Conservation (phyloP, 1,284 basidiomycete species). For the Sporisorium reilianum region DNA sequence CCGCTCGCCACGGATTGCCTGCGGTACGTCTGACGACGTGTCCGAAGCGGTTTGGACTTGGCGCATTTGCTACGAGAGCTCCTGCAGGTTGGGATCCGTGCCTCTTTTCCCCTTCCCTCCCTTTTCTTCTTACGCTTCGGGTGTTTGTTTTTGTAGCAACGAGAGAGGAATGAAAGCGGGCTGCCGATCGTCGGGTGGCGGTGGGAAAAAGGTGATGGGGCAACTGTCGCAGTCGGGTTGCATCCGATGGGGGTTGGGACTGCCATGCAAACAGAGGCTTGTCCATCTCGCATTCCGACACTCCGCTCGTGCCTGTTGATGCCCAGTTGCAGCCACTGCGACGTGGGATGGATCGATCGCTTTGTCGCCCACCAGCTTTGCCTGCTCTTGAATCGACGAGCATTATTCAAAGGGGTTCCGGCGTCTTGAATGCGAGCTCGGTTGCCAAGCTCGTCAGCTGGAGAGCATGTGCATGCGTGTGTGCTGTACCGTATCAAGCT, state of each 20-base stretch:
- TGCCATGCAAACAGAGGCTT: background rate
- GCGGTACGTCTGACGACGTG: slow-evolving; percentile 15
- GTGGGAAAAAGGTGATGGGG: background rate
- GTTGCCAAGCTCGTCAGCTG: background rate
- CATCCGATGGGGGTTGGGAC: slow-evolving; percentile 19
- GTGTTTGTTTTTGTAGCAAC: background rate
- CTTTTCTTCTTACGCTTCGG: too few relatives aligned
- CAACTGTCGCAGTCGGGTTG: slow-evolving; percentile 19
- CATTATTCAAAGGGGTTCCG: slow-evolving; percentile 32
- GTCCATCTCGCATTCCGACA: background rate
- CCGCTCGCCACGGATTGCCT: slow-evolving; percentile 6
- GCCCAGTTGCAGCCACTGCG: background rate
- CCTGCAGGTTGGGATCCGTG: slow-evolving; percentile 3
- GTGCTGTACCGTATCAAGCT: background rate
- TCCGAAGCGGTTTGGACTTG: slow-evolving; percentile 19
- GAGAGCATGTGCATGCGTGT: background rate
- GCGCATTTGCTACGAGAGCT: slow-evolving; percentile 1
- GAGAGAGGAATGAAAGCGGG: too few relatives aligned
- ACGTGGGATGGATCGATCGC: background rate
- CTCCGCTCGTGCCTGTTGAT: slow-evolving; percentile 6
- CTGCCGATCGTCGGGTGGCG: background rate
- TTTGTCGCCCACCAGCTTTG: too few relatives aligned
- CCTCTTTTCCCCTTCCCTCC: background rate
- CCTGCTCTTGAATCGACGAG: background rate
- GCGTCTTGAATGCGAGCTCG: slow-evolving; percentile 17